Evolutionary conservation across 1,139 yeast species (phyloP).

Genomic region (Magnusiomyces suaveolens): DNA sequence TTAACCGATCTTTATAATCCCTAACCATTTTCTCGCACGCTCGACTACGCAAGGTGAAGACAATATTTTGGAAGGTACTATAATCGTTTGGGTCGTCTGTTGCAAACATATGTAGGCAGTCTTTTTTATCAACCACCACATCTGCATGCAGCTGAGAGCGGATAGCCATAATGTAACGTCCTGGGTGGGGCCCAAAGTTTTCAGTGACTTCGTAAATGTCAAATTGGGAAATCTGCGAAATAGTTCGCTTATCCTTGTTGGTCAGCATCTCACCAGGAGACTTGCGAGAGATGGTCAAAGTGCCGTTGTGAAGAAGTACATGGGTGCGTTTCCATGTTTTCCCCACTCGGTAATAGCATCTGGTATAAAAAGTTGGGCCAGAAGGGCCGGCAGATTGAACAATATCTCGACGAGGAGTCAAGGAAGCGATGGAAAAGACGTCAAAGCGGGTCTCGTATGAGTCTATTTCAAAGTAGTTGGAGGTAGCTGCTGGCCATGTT

Average conservation of each 20-base stretch:
- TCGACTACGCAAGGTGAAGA: constrained; percentile 25
- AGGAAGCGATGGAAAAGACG: constrained; percentile 25
- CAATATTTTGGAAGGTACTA: constrained; percentile 25
- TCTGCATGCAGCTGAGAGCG: constrained; percentile 25
- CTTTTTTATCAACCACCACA: constrained; percentile 19
- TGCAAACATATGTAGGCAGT: constrained; percentile 23
- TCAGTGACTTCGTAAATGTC: constrained; percentile 22
- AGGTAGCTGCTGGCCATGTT: constrained; percentile 8
- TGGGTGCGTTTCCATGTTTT: constrained; percentile 16
- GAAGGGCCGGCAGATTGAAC: constrained; percentile 16
- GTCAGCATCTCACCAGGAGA: constrained; percentile 1
- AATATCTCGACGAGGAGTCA: constrained; percentile 30
- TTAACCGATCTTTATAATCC: background rate
- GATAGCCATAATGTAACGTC: constrained; percentile 21
- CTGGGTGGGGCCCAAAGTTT: constrained; percentile 15
- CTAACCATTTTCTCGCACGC: constrained; percentile 4
- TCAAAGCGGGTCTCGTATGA: constrained; percentile 23
- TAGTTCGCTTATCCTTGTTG: constrained; percentile 2
- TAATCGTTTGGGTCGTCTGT: constrained; percentile 24
- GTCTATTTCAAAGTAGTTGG: constrained; percentile 21
- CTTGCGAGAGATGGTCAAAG: constrained; percentile 2
- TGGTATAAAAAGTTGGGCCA: constrained; percentile 8
- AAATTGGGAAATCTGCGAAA: constrained; percentile 16
- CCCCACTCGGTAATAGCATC: constrained; percentile 5
- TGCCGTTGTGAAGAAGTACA: constrained; percentile 14